Evolutionary conservation across 1,284 basidiomycete genomes (phyloP).

Genomic region (Austroboletus rostrupii): DNA sequence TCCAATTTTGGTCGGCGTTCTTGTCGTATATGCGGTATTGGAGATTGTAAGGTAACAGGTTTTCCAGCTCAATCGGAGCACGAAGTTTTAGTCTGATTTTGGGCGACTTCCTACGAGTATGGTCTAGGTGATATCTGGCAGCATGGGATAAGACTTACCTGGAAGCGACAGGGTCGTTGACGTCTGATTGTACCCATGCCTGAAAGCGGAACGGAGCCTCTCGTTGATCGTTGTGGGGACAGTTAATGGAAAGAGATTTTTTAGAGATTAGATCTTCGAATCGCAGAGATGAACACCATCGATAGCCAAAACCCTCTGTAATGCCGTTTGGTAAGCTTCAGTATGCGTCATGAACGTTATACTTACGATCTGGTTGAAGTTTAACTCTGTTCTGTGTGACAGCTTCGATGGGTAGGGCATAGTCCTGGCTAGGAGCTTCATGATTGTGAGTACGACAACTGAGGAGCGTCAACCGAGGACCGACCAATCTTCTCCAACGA

Average conservation of each 20-base stretch:
- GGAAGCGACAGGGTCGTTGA: slow-evolving; percentile 53
- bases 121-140: slow-evolving; percentile 1
- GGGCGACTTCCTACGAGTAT: slow-evolving; percentile 66
- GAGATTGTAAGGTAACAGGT: slow-evolving; percentile 92
- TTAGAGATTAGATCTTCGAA: slow-evolving; percentile 89
- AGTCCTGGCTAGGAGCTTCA: slow-evolving; percentile 81
- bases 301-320: slow-evolving; percentile 90
- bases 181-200: slow-evolving; percentile 83
- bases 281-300: slow-evolving; percentile 86
- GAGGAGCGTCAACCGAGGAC: slow-evolving; percentile 25
- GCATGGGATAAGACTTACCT: slow-evolving; percentile 38
- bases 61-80: slow-evolving; percentile 97
- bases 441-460: slow-evolving; percentile 4
- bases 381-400: slow-evolving; percentile 83
- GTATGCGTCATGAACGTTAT: slow-evolving; percentile 1
- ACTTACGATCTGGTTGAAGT: slow-evolving; percentile 89
- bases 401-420: slow-evolving; percentile 87
- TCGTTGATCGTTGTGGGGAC: slow-evolving; percentile 75
- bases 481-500: slow-evolving; percentile 81
- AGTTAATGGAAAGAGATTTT: slow-evolving; percentile 80
- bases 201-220: slow-evolving; percentile 97
- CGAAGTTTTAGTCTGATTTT: slow-evolving; percentile 83
- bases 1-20: slow-evolving; percentile 88
- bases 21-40: slow-evolving; percentile 97
- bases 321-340: slow-evolving; percentile 6